These are phyloP conservation scores for Colletotrichum karsti DNA, from an alignment of 2,329 filamentous ascomycete genomes.

Conservation along the genomic window DNA sequence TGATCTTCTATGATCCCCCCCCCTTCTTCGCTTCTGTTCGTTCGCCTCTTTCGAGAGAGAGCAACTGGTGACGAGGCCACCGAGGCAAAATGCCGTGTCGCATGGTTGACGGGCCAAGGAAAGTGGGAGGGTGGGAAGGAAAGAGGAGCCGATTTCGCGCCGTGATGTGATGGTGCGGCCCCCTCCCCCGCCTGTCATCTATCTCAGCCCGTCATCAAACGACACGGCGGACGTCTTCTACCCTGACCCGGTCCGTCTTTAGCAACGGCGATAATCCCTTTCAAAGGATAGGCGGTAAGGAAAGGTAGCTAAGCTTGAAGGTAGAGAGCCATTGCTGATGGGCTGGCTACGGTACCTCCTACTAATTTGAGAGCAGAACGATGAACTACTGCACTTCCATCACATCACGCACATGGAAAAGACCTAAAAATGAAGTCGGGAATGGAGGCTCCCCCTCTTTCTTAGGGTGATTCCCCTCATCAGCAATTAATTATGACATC, in stretches of 20 bases:
- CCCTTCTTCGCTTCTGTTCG: not conserved
- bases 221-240: not conserved
- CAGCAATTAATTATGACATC: not conserved
- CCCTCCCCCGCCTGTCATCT: constrained; percentile 16
- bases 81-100: not conserved
- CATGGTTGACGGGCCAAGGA: not conserved
- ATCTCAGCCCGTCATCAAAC: constrained; percentile 28
- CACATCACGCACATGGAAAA: not conserved
- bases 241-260: not conserved
- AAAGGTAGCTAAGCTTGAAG: not conserved
- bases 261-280: not conserved
- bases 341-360: not conserved
- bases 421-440: constrained; percentile 13
- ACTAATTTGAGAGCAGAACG: not conserved
- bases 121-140: constrained; percentile 4
- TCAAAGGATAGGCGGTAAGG: not conserved
- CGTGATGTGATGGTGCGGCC: not conserved
- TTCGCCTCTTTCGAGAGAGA: not conserved
- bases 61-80: not conserved
- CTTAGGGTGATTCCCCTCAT: not conserved
- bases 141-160: constrained; percentile 2
- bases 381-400: constrained; percentile 8
- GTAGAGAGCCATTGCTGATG: not conserved
- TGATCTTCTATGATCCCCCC: constrained; percentile 14
- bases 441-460: not conserved